Evolutionary conservation across 2,329 filamentous ascomycete species (phyloP).

Genomic region (Pseudocercospora macadamiae): DNA sequence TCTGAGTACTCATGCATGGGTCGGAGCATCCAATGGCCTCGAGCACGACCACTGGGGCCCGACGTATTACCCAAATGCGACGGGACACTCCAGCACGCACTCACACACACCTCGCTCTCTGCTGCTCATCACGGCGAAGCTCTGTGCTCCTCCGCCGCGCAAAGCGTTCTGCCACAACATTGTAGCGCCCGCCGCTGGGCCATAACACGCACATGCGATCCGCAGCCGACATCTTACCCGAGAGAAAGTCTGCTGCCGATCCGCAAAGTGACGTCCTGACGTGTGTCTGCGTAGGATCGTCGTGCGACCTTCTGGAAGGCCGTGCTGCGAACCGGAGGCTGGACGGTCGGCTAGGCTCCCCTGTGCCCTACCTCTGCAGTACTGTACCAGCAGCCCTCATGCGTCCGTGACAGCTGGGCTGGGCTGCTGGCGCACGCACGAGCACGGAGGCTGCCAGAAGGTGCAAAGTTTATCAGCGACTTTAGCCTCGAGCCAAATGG

Average conservation of each 20-base stretch:
- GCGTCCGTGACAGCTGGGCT: neutral
- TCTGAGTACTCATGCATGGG: neutral
- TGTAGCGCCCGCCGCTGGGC: neutral
- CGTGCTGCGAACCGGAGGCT: neutral
- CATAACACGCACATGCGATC: too few species aligned
- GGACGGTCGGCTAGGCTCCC: neutral
- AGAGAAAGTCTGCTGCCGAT: neutral
- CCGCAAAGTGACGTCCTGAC: slow-evolving; percentile 2
- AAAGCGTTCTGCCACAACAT: neutral
- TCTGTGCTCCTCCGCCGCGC: neutral
- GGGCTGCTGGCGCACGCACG: too few species aligned
- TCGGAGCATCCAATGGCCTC: slow-evolving; percentile 6
- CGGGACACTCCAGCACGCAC: too few species aligned
- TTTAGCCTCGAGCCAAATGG: slow-evolving; percentile 2
- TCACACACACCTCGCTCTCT: neutral
- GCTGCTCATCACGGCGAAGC: neutral
- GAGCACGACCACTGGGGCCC: neutral
- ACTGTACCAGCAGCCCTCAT: neutral
- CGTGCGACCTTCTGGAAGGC: slow-evolving; percentile 7
- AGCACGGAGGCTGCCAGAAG: neutral
- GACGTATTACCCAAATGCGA: slow-evolving; percentile 4
- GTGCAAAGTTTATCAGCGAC: neutral
- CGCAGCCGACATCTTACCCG: neutral
- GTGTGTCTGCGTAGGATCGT: neutral
- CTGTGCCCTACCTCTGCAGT: neutral